These are phyloP conservation scores for Solanum medicagineum DNA, from an alignment of 257 asterid genomes.

Conservation along the genomic window DNA sequence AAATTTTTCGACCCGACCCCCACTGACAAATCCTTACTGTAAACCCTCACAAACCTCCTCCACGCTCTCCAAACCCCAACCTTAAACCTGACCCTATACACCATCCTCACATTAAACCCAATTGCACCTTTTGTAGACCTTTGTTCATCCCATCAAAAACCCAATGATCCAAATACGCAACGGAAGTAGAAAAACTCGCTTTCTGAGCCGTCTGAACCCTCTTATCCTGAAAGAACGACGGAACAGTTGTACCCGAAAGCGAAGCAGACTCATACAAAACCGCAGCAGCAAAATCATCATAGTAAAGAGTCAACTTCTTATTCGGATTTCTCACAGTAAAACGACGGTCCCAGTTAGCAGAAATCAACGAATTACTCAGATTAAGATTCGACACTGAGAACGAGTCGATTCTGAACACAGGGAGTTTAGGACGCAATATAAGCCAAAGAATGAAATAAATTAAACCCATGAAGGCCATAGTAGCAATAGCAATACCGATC, in stretches of 20 bases:
- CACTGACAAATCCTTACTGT: constrained; percentile 55
- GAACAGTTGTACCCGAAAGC: constrained; percentile 37
- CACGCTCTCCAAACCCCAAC: constrained; percentile 70
- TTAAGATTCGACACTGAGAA: constrained; percentile 44
- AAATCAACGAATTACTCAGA: constrained; percentile 24
- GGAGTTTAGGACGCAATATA: constrained; percentile 71
- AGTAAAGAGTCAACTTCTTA: constrained; percentile 44
- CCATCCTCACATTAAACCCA: constrained; percentile 52
- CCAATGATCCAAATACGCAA: constrained; percentile 28
- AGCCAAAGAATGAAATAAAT: constrained; percentile 63
- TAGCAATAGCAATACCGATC: constrained; percentile 36
- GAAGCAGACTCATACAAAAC: constrained; percentile 14
- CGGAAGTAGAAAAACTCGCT: constrained; percentile 52
- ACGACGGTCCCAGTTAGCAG: constrained; percentile 34
- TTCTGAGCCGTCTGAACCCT: constrained; percentile 34
- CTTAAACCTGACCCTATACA: constrained; percentile 45
- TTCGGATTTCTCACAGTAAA: constrained; percentile 74
- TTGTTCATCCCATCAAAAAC: constrained; percentile 34
- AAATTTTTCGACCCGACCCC: constrained; percentile 19
- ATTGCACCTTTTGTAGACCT: constrained; percentile 29
- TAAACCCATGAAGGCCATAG: constrained; percentile 38
- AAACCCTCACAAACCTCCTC: constrained; percentile 57
- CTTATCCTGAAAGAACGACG: constrained; percentile 61
- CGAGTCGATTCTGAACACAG: constrained; percentile 64
- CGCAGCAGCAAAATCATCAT: constrained; percentile 33